phyloP scores from a whole-genome alignment of 2,329 filamentous ascomycete genomes.

The Alternaria ethzedia region DNA sequence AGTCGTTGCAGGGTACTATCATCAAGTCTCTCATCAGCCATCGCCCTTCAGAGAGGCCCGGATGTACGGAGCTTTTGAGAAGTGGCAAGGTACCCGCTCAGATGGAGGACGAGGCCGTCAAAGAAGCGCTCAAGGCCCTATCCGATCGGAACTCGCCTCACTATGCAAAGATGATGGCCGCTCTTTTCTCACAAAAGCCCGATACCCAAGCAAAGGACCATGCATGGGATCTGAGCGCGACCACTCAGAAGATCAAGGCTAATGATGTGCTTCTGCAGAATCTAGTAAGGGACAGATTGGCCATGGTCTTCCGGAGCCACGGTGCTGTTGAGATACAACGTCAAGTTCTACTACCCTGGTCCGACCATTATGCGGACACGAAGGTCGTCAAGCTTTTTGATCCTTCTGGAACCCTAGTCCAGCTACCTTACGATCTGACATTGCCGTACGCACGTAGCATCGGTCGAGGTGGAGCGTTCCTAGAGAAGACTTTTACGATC shows the following conservation, averaged over 20 bases:
- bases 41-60: constrained; percentile 80
- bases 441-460: constrained; percentile 86
- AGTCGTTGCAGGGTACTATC: constrained; percentile 73
- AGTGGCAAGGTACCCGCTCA: constrained; percentile 88
- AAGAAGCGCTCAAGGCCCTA: constrained; percentile 79
- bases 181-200: constrained; percentile 75
- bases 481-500: constrained; percentile 84
- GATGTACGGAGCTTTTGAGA: constrained; percentile 79
- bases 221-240: constrained; percentile 55
- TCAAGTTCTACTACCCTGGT: constrained; percentile 80
- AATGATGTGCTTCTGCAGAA: constrained; percentile 72
- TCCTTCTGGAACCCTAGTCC: constrained; percentile 82
- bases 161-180: constrained; percentile 87
- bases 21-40: constrained; percentile 82
- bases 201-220: constrained; percentile 78
- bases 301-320: constrained; percentile 83
- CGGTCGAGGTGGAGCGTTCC: constrained; percentile 69
- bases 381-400: constrained; percentile 84
- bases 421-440: constrained; percentile 93
- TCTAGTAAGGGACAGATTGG: constrained; percentile 75
- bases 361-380: constrained; percentile 71
- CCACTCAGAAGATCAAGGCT: constrained; percentile 41
- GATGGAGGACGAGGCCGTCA: constrained; percentile 90
- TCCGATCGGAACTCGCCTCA: constrained; percentile 85
- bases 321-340: constrained; percentile 83